These are phyloP conservation scores for Leccinum aurantiacum DNA, from an alignment of 768 basidiomycete genomes.

Conservation along the genomic window DNA sequence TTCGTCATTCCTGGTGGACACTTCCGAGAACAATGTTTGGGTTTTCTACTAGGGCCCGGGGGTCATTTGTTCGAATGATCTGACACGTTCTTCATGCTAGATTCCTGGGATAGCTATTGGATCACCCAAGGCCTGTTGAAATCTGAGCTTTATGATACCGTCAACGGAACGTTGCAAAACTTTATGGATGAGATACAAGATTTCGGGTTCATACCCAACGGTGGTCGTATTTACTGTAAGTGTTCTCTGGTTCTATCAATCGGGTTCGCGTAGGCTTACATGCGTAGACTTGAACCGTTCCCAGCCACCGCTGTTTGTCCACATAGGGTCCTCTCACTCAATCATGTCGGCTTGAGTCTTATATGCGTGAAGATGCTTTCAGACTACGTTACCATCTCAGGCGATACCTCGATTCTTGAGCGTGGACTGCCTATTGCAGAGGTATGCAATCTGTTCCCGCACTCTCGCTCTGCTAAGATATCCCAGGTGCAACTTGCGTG, in stretches of 20 bases:
- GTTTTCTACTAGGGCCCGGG: slow-evolving; percentile 22
- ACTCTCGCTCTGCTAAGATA: neutral
- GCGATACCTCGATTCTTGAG: slow-evolving; percentile 70
- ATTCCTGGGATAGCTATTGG: slow-evolving; percentile 78
- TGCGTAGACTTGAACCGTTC: slow-evolving; percentile 76
- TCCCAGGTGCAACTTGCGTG: slow-evolving; percentile 73
- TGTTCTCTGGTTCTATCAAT: neutral
- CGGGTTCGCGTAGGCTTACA: neutral
- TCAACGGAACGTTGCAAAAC: slow-evolving; percentile 79
- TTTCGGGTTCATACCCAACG: slow-evolving; percentile 93
- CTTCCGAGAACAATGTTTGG: slow-evolving; percentile 82
- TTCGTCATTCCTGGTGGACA: slow-evolving; percentile 88
- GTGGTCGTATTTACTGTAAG: slow-evolving; percentile 85
- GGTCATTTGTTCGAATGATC: neutral
- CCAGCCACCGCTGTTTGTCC: slow-evolving; percentile 89
- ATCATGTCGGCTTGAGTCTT: neutral
- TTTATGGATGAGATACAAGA: slow-evolving; percentile 90
- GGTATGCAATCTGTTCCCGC: slow-evolving; percentile 36
- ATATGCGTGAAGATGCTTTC: slow-evolving; percentile 67
- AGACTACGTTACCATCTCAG: slow-evolving; percentile 73
- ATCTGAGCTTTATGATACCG: slow-evolving; percentile 71
- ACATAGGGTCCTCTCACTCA: slow-evolving; percentile 40
- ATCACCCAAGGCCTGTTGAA: slow-evolving; percentile 84
- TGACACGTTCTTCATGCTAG: slow-evolving; percentile 25
- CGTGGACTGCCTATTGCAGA: slow-evolving; percentile 87